Conservation (phyloP, 2,329 filamentous ascomycete species). For the Bipolaris victoriae region DNA sequence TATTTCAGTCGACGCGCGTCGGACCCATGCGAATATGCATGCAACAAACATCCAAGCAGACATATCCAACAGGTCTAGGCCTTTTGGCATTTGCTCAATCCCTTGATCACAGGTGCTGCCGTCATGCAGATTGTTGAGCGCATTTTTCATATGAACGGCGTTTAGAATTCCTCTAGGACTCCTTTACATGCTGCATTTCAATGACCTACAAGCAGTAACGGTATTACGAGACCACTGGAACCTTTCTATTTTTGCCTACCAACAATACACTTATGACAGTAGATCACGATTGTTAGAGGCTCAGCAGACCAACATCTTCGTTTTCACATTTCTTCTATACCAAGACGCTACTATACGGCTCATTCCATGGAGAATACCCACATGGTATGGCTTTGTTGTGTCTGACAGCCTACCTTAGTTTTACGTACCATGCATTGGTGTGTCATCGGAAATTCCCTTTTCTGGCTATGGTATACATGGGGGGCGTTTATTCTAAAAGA, state of each 20-base stretch:
- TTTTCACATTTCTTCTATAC: neutral
- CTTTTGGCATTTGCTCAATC: neutral
- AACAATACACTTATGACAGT: neutral
- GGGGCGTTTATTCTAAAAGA: neutral
- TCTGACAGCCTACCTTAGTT: neutral
- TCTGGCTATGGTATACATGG: neutral
- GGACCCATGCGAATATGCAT: slow-evolving; percentile 3
- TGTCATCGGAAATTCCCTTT: neutral
- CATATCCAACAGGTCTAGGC: neutral
- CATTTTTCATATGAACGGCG: neutral
- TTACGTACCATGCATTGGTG: neutral
- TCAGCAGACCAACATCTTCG: neutral
- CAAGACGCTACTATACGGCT: neutral
- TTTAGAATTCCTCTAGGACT: neutral
- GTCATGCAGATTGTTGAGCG: neutral
- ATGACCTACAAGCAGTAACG: neutral
- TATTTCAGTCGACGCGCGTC: slow-evolving; percentile 2
- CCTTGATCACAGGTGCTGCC: neutral
- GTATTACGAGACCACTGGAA: neutral
- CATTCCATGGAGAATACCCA: neutral
- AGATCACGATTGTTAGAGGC: neutral
- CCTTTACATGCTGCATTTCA: neutral
- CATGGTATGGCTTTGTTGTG: neutral
- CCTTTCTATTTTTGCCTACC: neutral
- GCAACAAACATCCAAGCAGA: slow-evolving; percentile 1